A percentile compares a stretch with the other conserved stretches of the same genome.
phyloP scores from a whole-genome alignment of 805 yeast species.

The Spathaspora girioi region DNA sequence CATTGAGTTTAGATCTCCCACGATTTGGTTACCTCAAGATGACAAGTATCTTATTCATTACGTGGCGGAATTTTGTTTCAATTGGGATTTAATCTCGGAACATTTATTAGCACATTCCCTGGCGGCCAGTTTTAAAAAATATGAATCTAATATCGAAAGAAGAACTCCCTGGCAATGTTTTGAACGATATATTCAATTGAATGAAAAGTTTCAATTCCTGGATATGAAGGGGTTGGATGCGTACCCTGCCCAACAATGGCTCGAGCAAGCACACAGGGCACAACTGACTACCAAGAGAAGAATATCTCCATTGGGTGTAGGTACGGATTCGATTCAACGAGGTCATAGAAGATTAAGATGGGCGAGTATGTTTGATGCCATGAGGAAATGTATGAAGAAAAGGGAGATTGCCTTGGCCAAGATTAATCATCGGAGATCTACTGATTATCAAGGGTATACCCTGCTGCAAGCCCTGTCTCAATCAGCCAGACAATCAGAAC shows the following conservation, averaged over 20 bases:
- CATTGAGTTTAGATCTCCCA: constrained; percentile 80
- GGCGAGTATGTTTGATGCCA: constrained; percentile 97
- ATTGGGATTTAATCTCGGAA: constrained; percentile 90
- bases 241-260: constrained; percentile 81
- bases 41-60: constrained; percentile 76
- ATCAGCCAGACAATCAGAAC: background rate
- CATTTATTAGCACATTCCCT: constrained; percentile 67
- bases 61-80: constrained; percentile 82
- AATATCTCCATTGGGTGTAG: constrained; percentile 90
- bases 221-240: constrained; percentile 90
- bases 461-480: constrained; percentile 1
- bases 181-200: constrained; percentile 90
- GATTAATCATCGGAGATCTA: constrained; percentile 20
- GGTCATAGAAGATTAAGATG: constrained; percentile 90
- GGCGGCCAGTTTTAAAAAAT: constrained; percentile 42
- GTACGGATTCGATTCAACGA: constrained; percentile 85
- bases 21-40: constrained; percentile 95
- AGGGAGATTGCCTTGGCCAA: constrained; percentile 62
- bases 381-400: constrained; percentile 84
- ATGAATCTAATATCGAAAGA: constrained; percentile 85
- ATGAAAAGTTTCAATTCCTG: constrained; percentile 78
- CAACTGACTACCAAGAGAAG: constrained; percentile 87
- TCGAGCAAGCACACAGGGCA: constrained; percentile 84
- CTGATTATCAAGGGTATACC: constrained; percentile 3
- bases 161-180: constrained; percentile 99